These are phyloP conservation scores for Nitzschia sp. DNA, from an alignment of 108 stramenopile genomes.

Conservation along the genomic window DNA sequence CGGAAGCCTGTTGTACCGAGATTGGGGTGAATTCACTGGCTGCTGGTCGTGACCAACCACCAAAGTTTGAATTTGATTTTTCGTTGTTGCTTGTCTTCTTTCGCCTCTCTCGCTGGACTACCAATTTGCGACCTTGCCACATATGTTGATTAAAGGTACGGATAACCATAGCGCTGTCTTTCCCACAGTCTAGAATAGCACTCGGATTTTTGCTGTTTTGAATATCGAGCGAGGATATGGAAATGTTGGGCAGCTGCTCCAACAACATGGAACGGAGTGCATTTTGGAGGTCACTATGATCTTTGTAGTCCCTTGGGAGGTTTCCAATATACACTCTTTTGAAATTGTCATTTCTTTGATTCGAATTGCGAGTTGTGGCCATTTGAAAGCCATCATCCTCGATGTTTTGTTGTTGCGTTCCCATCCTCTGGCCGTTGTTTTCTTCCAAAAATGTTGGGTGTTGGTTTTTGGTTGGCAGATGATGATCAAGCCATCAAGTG, in stretches of 20 bases:
- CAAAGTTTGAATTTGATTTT: background rate
- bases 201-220: conserved; percentile 10
- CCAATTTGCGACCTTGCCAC: conserved; percentile 11
- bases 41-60: background rate
- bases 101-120: conserved; percentile 20
- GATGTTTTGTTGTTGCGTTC: background rate
- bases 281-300: background rate
- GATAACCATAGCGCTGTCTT: conserved; percentile 5
- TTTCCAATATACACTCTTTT: conserved; percentile 28
- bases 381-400: background rate
- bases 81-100: conserved; percentile 8
- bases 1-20: conserved; percentile 7
- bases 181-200: conserved; percentile 18
- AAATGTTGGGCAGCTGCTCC: conserved; percentile 10
- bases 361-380: background rate
- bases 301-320: conserved; percentile 2
- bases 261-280: background rate
- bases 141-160: conserved; percentile 11
- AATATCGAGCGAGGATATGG: conserved; percentile 7
- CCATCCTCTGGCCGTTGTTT: too few relatives aligned
- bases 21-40: conserved; percentile 1
- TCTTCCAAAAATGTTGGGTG: too few relatives aligned
- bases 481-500: too few relatives aligned
- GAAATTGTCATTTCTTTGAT: background rate
- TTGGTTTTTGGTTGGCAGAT: too few relatives aligned